Conservation (phyloP, 2,329 filamentous ascomycete species). For the Dactylellina sp. region DNA sequence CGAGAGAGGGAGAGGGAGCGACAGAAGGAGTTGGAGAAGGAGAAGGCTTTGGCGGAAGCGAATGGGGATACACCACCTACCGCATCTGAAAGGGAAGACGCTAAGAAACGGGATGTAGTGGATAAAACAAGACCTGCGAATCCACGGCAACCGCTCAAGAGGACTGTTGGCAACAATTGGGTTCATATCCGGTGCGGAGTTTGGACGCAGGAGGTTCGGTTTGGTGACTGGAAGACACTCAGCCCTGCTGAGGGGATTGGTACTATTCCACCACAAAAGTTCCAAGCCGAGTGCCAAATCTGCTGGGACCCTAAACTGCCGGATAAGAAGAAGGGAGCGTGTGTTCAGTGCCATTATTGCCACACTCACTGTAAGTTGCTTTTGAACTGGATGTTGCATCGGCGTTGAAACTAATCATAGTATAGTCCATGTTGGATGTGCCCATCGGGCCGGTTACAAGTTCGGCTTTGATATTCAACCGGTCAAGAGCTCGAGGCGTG, state of each 20-base stretch:
- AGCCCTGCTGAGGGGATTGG: conserved; percentile 91
- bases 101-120: conserved; percentile 69
- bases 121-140: conserved; percentile 83
- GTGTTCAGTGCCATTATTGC: conserved; percentile 83
- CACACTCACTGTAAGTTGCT: conserved; percentile 65
- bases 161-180: conserved; percentile 97
- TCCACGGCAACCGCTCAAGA: conserved; percentile 90
- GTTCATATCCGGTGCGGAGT: conserved; percentile 93
- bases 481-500: conserved; percentile 86
- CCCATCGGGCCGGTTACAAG: conserved; percentile 81
- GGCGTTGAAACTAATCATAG: conserved; percentile 59
- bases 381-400: neutral
- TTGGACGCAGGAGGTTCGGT: conserved; percentile 92
- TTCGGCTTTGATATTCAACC: conserved; percentile 92
- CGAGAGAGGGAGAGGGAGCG: conserved; percentile 81
- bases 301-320: conserved; percentile 75
- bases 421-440: conserved; percentile 88
- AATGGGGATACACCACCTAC: conserved; percentile 55
- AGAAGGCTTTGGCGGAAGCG: conserved; percentile 70
- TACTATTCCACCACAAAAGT: conserved; percentile 78
- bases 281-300: conserved; percentile 82
- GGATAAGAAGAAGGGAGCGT: conserved; percentile 73
- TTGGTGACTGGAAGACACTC: conserved; percentile 83
- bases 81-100: conserved; percentile 58
- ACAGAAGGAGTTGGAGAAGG: conserved; percentile 72